A percentile compares a stretch with the other conserved stretches of the same genome.
These are phyloP conservation scores for Populus hybrid DNA, from an alignment of 441 rosid species.

Conservation along the genomic window DNA sequence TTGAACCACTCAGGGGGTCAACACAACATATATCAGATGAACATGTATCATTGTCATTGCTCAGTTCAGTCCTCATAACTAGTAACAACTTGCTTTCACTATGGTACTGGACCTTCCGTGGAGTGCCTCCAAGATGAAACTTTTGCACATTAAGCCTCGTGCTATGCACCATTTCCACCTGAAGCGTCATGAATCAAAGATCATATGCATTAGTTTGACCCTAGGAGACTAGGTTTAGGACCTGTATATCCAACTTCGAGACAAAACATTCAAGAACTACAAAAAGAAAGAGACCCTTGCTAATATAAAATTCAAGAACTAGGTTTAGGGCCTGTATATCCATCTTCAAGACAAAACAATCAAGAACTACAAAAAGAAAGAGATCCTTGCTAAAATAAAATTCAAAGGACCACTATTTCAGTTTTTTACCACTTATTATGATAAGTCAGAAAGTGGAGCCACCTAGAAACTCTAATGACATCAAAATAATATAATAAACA, in stretches of 20 bases:
- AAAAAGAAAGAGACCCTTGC: background rate
- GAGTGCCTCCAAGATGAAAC: constrained; percentile 95
- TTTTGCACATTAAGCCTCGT: constrained; percentile 91
- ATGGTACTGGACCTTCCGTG: constrained; percentile 87
- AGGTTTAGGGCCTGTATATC: constrained; percentile 5
- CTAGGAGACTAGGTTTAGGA: constrained; percentile 7
- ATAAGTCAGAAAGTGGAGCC: background rate
- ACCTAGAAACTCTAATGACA: background rate
- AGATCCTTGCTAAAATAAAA: background rate
- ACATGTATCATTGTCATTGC: constrained; percentile 38
- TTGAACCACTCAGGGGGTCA: constrained; percentile 79
- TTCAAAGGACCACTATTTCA: background rate
- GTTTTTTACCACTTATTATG: background rate
- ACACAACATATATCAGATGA: constrained; percentile 89
- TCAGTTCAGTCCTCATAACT: constrained; percentile 91
- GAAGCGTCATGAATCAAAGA: constrained; percentile 26
- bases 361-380: background rate
- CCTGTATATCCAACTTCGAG: constrained; percentile 8
- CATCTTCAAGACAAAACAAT: constrained; percentile 7
- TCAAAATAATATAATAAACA: background rate
- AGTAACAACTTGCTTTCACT: constrained; percentile 74
- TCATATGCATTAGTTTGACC: constrained; percentile 19
- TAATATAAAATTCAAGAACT: background rate
- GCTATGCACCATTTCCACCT: constrained; percentile 98
- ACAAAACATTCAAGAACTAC: background rate